phyloP scores from a whole-genome alignment of 306 rosid species.

The Geum urbanum region DNA sequence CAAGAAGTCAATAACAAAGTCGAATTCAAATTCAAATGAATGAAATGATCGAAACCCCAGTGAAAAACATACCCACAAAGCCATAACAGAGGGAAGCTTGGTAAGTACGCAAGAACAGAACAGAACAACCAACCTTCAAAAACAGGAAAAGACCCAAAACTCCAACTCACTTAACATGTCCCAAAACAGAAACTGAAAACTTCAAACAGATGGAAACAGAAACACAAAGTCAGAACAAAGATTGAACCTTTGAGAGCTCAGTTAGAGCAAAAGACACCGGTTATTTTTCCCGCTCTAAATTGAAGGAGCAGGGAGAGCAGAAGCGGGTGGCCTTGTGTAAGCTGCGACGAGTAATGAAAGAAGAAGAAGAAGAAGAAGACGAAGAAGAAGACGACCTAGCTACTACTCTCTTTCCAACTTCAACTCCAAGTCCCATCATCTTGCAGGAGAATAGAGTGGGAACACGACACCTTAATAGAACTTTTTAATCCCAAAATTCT shows the following conservation, averaged over 20 bases:
- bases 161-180: slow-evolving; percentile 21
- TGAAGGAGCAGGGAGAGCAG: slow-evolving; percentile 16
- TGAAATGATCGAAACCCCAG: neutral
- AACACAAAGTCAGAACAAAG: slow-evolving; percentile 4
- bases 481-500: slow-evolving; percentile 9
- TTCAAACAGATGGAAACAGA: neutral
- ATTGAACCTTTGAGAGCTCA: slow-evolving; percentile 36
- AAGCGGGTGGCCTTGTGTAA: neutral
- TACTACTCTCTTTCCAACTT: slow-evolving; percentile 11
- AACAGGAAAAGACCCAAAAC: neutral
- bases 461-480: slow-evolving; percentile 41
- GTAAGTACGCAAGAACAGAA: neutral
- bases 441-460: slow-evolving; percentile 34
- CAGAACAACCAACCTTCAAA: neutral
- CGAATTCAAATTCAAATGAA: neutral
- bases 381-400: neutral
- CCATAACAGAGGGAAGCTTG: slow-evolving; percentile 18
- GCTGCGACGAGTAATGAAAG: slow-evolving; percentile 14
- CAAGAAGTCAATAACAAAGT: neutral
- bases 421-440: slow-evolving; percentile 30
- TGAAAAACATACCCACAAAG: neutral
- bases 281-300: slow-evolving; percentile 37
- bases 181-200: neutral
- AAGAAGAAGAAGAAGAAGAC: neutral
- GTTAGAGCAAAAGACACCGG: slow-evolving; percentile 20